Percentiles rank a stretch among this genome's conserved stretches.
Conservation (phyloP, 331 rosid species). For the Quercus phellos region DNA sequence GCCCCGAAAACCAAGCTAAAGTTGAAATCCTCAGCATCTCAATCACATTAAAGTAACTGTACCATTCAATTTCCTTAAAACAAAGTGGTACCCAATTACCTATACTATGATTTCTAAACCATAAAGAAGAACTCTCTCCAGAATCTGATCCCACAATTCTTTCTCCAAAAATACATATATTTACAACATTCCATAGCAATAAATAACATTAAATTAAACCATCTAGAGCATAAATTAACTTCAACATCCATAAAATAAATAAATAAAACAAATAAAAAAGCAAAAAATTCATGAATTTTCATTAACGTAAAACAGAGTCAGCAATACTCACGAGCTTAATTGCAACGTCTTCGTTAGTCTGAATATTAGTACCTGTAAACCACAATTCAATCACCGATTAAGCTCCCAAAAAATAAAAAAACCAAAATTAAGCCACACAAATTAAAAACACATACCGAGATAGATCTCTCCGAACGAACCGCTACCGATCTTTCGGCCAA, state of each 20-base stretch:
- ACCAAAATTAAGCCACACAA: neutral
- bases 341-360: slow-evolving; percentile 93
- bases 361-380: slow-evolving; percentile 80
- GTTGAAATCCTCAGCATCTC: neutral
- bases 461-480: slow-evolving; percentile 99
- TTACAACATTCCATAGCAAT: neutral
- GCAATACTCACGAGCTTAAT: slow-evolving; percentile 87
- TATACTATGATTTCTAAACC: neutral
- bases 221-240: neutral
- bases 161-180: neutral
- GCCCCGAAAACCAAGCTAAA: neutral
- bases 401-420: neutral
- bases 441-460: slow-evolving; percentile 46
- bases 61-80: neutral
- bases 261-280: neutral
- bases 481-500: slow-evolving; percentile 97
- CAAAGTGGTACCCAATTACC: neutral
- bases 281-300: neutral
- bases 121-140: neutral
- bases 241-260: neutral
- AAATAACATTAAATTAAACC: neutral
- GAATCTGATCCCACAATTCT: neutral
- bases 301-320: slow-evolving; percentile 2
- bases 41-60: neutral
- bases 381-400: slow-evolving; percentile 12